Evolutionary conservation across 257 asterid genomes (phyloP), one percentile per base, ranked within the genome.

Genomic region (Datura wrightii): DNA sequence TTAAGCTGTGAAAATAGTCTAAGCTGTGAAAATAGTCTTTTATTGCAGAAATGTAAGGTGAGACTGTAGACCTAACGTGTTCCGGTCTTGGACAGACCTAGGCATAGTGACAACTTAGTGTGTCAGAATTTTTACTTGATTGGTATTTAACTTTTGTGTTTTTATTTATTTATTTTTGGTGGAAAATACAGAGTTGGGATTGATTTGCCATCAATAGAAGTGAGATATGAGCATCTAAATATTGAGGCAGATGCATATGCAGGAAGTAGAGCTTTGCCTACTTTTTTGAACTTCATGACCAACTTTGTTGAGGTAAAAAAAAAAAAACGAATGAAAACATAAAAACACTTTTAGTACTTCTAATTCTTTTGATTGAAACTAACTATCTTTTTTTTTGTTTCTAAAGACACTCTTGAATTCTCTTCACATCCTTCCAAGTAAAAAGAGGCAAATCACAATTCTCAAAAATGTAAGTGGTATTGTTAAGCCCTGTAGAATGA

Each of bases 121-220:
- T 1, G 1, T 19, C 8, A 0, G 11, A 19, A 5, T 48, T 74
- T 46, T 59, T n/a, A 56, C 9, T 9, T 39, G 8, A 6, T 5
- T 76, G 80, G 6, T 52, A 19, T 36, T 44, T 11, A 19, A 37
- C 8, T 13, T 41, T 5, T 58, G 18, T 39, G 4, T 39, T 5
- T 15, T 1, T 1, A 3, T 37, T 8, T 0, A 11, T 16, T 59
- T 67, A 56, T 2, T 10, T 3, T 2, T 24, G 31, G 31, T 24
- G 31, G 39, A 52, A 65, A 31, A 6, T 83, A 3, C 84, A 93
- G 97, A 76, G 97, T 92, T 46, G 95, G 94, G 54, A 92, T 92
- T 84, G 94, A 92, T 55, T 31, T 90, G 85, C 97, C 97, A 18
- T 84, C 94, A 8, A 90, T 93, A 62, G 97, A 93, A 93, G 95